Evolutionary conservation across 2,329 filamentous ascomycete genomes (phyloP), one percentile per base, ranked within the genome.

Genomic region (Aspergillus pseudoterreus): DNA sequence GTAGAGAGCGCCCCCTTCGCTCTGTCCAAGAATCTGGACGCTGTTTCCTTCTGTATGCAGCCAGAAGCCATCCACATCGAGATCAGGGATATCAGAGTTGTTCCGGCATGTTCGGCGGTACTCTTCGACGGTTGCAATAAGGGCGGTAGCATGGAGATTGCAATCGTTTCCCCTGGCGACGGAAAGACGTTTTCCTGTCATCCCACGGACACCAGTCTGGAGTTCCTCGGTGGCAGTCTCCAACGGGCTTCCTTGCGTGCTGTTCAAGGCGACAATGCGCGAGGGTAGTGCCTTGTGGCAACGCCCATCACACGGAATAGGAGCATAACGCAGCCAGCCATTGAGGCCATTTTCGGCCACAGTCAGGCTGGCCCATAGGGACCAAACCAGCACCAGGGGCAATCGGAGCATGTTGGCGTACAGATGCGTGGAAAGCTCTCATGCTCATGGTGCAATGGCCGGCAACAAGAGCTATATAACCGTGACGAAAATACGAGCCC

Each of bases 1-100:
- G 58, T 88, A 88, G 1, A 89, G 75, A 4, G 83, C 82, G 11
- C 84, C 86, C 0, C 84, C 79, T 61, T 87, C 82, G 58, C 86
- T 87, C 54, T 82, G 75, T 0, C 84, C 84, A 1, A 87, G 62
- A 45, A 88, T 87, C 33, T 78, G 71, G 19, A 86, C 77, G 0
- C 67, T 68, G 1, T 69, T 59, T 8, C 70, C 72, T 4, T 70
- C 70, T 4, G 73, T 79, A 56, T 70, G 77, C 27, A 88, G 74
- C 72, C 78, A 85, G 66, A 82, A 88, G 3, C 85, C 85, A 45
- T 72, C 70, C 39, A 65, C 62, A 24, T 63, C 63, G 5, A 73
- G 57, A 11, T 60, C 52, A 1, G 67, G 68, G 4, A 65, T 32
- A 2, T 54, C 47, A 5, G 50, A 39, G 27, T 47, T 21, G 15